Percentiles rank a stretch among this genome's conserved stretches.
phyloP scores from a whole-genome alignment of 345 rosid species.

The Dipteronia sinensis region DNA sequence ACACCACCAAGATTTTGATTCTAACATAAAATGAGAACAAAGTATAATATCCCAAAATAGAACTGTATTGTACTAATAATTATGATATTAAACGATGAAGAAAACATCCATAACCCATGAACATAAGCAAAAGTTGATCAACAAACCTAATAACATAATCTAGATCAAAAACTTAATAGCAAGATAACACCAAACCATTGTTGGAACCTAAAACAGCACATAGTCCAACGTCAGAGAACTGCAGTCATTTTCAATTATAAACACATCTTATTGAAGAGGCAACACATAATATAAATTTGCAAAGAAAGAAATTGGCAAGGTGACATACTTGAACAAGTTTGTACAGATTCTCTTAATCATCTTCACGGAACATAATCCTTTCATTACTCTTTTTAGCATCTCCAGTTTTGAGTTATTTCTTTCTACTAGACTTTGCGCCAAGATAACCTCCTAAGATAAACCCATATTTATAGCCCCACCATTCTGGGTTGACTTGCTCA shows the following conservation, averaged over 20 bases:
- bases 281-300: not conserved
- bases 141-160: too few species aligned
- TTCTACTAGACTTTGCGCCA: conserved; percentile 63
- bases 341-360: conserved; percentile 97
- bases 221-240: not conserved
- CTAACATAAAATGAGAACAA: too few species aligned
- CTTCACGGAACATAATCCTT: conserved; percentile 77
- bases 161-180: too few species aligned
- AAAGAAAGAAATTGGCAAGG: conserved; percentile 8
- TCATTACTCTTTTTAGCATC: conserved; percentile 32
- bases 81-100: too few species aligned
- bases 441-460: conserved; percentile 94
- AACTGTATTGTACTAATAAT: too few species aligned
- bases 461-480: conserved; percentile 91
- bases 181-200: too few species aligned
- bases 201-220: too few species aligned
- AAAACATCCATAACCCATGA: too few species aligned
- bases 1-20: too few species aligned
- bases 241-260: conserved; percentile 1
- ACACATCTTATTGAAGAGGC: not conserved
- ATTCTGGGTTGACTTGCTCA: conserved; percentile 57
- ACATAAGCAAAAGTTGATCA: too few species aligned
- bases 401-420: conserved; percentile 44
- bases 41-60: too few species aligned
- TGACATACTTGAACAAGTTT: conserved; percentile 79